Evolutionary conservation across 352 stramenopile species (phyloP).

Genomic region (Thraustochytrium striatum): DNA sequence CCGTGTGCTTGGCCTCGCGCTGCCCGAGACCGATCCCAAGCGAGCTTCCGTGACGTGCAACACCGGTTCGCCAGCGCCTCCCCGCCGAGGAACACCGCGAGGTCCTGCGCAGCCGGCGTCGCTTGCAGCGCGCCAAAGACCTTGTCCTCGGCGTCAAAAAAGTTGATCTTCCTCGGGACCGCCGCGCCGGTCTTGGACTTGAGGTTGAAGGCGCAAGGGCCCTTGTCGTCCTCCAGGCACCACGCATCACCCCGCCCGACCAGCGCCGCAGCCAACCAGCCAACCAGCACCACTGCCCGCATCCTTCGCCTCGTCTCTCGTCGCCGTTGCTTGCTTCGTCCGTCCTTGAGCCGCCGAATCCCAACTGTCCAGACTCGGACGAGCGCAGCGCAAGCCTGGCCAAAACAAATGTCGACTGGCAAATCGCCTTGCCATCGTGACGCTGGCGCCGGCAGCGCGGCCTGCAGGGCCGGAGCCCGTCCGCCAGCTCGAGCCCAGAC

Average conservation of each 20-base stretch:
- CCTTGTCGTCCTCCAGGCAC: conserved; percentile 30
- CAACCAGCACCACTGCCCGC: too few relatives aligned
- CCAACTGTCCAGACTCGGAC: too few relatives aligned
- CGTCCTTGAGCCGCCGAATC: too few relatives aligned
- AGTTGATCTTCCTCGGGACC: background rate
- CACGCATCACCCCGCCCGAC: background rate
- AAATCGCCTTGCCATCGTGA: too few relatives aligned
- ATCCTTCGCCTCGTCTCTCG: too few relatives aligned
- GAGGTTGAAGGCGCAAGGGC: conserved; percentile 5
- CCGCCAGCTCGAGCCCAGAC: too few relatives aligned
- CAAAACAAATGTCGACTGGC: too few relatives aligned
- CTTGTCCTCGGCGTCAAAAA: conserved; percentile 10
- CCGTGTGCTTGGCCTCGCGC: background rate
- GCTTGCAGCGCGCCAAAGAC: background rate
- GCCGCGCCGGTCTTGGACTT: background rate
- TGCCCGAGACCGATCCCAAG: background rate
- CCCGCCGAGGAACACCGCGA: background rate
- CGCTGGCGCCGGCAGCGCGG: too few relatives aligned
- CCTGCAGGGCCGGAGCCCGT: too few relatives aligned
- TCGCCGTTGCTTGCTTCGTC: too few relatives aligned
- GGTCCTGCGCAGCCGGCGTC: background rate
- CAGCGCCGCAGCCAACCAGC: background rate
- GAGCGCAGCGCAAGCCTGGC: too few relatives aligned
- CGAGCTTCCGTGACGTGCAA: conserved; percentile 6
- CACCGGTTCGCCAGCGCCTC: background rate